Base-by-base conservation (phyloP, 1,284 basidiomycete species). In the Rhodotorula sp. region DNA sequence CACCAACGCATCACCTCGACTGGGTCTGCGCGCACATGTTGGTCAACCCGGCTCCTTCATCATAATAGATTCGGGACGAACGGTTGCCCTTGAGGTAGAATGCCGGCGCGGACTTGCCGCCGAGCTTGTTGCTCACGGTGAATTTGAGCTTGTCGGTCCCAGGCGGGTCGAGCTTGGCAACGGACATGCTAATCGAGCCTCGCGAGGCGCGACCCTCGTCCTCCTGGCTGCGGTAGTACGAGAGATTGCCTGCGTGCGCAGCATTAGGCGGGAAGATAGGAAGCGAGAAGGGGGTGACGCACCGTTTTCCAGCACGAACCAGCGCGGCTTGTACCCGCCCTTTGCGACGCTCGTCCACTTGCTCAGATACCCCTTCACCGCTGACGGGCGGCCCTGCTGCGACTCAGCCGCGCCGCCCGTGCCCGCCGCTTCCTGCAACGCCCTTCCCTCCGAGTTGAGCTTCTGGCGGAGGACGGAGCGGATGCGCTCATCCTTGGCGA, bases 281-380 rank as follows among this genome's bases (percentile, higher is more conserved):
- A 3, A 27, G n/a, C 19, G 25, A 10, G 57, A 62, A 55, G 8
- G 59, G 29, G 2, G 29, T 9, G 13, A 68, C 46, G 91, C 85
- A 10, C 94, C 96, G 72, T 91, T 88, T 77, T 91, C 89, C 51
- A 98, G 86, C 0, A 97, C 94, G 79, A 98, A 97, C 94, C 95
- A 98, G 0, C 96, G 86, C 0, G 91, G 91, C 77, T 90, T 90
- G 82, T 95, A 97, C 29, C 53, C 53, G 0, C 96, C 94, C 76
- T 89, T 88, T 0, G 92, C 92, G 53, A 95, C 89, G 77, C 95
- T 96, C 9, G 90, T 89, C 81, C 94, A 96, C 82, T 96, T 96
- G 80, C 90, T 91, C 36, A 94, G 83, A 78, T 92, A 94, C 0
- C 93, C 93, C 75, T 87, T 88, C 64, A 94, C 83, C 25, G 86